Evolutionary conservation across 2,329 filamentous ascomycete genomes (phyloP).

Genomic region (Trichoderma brevicompactum): DNA sequence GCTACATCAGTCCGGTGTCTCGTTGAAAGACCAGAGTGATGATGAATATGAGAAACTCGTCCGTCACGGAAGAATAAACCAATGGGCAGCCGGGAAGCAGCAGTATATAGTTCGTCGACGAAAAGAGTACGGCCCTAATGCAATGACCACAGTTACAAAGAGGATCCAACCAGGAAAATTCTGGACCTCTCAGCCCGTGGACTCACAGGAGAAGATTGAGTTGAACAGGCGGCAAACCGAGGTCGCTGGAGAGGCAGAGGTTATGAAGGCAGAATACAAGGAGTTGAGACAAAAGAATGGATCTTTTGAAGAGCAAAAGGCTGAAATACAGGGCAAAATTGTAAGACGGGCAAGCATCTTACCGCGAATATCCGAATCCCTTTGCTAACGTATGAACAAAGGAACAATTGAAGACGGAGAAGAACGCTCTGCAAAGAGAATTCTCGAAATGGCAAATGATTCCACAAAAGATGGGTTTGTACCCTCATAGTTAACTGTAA

Average conservation of each 20-base stretch:
- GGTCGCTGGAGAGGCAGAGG: constrained; percentile 42
- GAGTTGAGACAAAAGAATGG: constrained; percentile 46
- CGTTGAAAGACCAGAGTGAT: constrained; percentile 65
- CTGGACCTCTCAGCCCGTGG: constrained; percentile 80
- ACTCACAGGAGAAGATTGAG: constrained; percentile 65
- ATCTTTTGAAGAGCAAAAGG: constrained; percentile 50
- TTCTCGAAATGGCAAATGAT: constrained; percentile 68
- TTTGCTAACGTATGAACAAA: constrained; percentile 40
- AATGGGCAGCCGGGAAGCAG: constrained; percentile 71
- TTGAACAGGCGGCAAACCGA: constrained; percentile 59
- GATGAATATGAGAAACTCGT: constrained; percentile 70
- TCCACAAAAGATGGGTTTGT: constrained; percentile 71
- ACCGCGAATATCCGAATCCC: neutral
- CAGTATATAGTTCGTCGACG: constrained; percentile 70
- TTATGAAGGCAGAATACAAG: constrained; percentile 42
- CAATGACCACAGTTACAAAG: constrained; percentile 70
- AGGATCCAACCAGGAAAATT: constrained; percentile 63
- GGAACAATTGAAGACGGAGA: constrained; percentile 61
- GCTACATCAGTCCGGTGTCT: constrained; percentile 71
- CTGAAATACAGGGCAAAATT: constrained; percentile 47
- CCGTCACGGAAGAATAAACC: constrained; percentile 59
- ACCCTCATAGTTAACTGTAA: neutral
- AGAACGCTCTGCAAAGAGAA: constrained; percentile 68
- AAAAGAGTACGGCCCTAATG: constrained; percentile 77
- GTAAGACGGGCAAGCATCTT: constrained; percentile 36